A percentile compares a stretch with the other conserved stretches of the same genome.
These are phyloP conservation scores for Pholiota adiposa DNA, from an alignment of 1,284 basidiomycete species.

Conservation along the genomic window DNA sequence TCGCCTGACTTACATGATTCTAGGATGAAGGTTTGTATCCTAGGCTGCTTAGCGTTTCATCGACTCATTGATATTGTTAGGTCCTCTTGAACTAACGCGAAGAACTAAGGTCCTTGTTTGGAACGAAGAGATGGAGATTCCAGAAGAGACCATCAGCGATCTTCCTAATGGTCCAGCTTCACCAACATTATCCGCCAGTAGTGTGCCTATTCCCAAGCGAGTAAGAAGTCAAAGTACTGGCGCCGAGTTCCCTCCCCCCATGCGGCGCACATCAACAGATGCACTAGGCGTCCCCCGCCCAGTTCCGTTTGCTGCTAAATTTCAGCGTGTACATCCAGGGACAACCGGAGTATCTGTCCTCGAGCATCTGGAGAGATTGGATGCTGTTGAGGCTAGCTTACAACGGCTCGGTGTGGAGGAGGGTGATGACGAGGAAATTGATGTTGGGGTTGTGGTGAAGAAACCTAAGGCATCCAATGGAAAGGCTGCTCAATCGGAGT, in stretches of 20 bases:
- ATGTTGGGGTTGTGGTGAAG: slow-evolving; percentile 47
- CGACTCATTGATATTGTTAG: slow-evolving; percentile 38
- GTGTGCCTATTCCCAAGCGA: slow-evolving; percentile 63
- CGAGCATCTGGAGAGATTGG: slow-evolving; percentile 80
- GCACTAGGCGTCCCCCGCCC: slow-evolving; percentile 66
- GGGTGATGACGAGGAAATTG: slow-evolving; percentile 45
- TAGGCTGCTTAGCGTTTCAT: neutral
- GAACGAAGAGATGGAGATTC: slow-evolving; percentile 84
- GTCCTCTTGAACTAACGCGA: slow-evolving; percentile 84
- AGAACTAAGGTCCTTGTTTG: slow-evolving; percentile 79
- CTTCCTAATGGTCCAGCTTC: slow-evolving; percentile 47
- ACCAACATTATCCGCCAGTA: slow-evolving; percentile 61
- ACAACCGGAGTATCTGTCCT: slow-evolving; percentile 82
- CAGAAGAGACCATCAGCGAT: slow-evolving; percentile 57
- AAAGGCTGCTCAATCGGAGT: slow-evolving; percentile 11
- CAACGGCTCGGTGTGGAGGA: slow-evolving; percentile 67
- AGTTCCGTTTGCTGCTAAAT: slow-evolving; percentile 79
- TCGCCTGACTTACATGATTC: slow-evolving; percentile 11
- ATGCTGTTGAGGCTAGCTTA: slow-evolving; percentile 78
- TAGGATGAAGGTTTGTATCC: slow-evolving; percentile 61
- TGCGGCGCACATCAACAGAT: slow-evolving; percentile 65
- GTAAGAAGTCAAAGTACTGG: slow-evolving; percentile 62
- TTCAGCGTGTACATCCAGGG: slow-evolving; percentile 77
- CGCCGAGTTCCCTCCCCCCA: slow-evolving; percentile 75
- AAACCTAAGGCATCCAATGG: slow-evolving; percentile 1